Evolutionary conservation across 495 filamentous ascomycete genomes (phyloP), one percentile per base, ranked within the genome.

Genomic region (Talaromyces adpressus): DNA sequence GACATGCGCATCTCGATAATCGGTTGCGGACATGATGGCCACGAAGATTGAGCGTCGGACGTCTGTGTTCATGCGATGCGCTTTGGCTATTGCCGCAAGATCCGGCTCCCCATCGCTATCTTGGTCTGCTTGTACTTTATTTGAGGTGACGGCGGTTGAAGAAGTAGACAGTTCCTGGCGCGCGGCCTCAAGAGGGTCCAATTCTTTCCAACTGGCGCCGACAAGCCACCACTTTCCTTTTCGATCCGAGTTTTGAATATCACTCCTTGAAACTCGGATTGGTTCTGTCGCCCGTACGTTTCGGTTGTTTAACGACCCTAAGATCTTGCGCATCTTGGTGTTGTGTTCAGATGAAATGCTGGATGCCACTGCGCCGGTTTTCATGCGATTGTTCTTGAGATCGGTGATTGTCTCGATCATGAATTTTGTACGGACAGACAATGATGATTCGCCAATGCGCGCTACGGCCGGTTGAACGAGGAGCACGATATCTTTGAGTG

Each of bases 201-300:
- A 80, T 59, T 83, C 82, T 30, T 80, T 86, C 89, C 92, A 97
- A 73, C 91, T 95, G 12, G 93, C 92, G 52, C 94, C 93, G 25
- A 97, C 88, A 39, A 98, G 84, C 94, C 94, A 98, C 95, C 94
- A 98, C 79, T 96, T 97, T 3, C 94, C 94, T 73, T 89, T 91
- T 66, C 89, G 92, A 22, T 92, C 87, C 2, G 86, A 87, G 62
- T 93, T 82, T 61, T 82, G 82, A 63, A 98, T 90, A 69, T 98
- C 94, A 27, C 83, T 77, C 5, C 97, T 81, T 9, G 89, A 85
- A 58, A 96, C 84, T 22, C 90, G 84, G 51, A 98, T 81, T 16
- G 94, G 92, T 68, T 98, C 91, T 3, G 83, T 87, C 54, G 88
- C 85, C 49, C 88, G 89, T 58, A 90, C 77, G 59, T 78, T 82